phyloP scores from a whole-genome alignment of 345 rosid genomes.

The Populus pruinosa region DNA sequence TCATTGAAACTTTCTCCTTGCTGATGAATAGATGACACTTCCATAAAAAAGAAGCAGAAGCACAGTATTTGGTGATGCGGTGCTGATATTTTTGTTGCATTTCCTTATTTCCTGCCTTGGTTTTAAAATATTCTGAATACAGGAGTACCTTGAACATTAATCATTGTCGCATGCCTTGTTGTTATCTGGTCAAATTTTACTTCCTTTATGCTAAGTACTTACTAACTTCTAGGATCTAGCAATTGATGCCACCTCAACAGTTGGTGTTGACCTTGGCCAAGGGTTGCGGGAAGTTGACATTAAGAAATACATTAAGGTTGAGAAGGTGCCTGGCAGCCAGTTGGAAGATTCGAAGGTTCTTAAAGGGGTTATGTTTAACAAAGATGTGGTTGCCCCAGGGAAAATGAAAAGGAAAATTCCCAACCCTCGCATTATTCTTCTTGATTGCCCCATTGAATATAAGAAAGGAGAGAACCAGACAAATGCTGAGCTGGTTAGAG shows the following conservation, averaged over 20 bases:
- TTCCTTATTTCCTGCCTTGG: not conserved
- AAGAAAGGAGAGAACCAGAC: conserved; percentile 99
- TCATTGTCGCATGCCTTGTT: not conserved
- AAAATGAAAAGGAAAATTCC: conserved; percentile 93
- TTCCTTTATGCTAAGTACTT: not conserved
- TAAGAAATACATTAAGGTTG: conserved; percentile 85
- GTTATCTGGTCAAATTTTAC: not conserved
- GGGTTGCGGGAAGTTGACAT: conserved; percentile 95
- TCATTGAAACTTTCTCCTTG: too few species aligned
- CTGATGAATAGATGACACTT: not conserved
- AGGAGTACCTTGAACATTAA: not conserved
- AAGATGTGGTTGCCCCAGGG: conserved; percentile 92
- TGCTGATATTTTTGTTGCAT: not conserved
- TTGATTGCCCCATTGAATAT: conserved; percentile 94
- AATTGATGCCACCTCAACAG: conserved; percentile 76
- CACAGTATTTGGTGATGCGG: not conserved
- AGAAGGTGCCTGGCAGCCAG: conserved; percentile 97
- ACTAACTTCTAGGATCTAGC: conserved; percentile 74
- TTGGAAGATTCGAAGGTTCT: conserved; percentile 88
- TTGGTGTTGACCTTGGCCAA: conserved; percentile 94
- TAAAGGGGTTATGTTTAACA: conserved; percentile 92
- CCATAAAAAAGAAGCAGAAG: not conserved
- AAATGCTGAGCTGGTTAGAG: conserved; percentile 82
- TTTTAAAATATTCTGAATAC: not conserved
- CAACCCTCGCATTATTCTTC: conserved; percentile 80